These are phyloP conservation scores for Chrysosporium keratinophilum DNA, from an alignment of 2,329 filamentous ascomycete species.

Conservation along the genomic window DNA sequence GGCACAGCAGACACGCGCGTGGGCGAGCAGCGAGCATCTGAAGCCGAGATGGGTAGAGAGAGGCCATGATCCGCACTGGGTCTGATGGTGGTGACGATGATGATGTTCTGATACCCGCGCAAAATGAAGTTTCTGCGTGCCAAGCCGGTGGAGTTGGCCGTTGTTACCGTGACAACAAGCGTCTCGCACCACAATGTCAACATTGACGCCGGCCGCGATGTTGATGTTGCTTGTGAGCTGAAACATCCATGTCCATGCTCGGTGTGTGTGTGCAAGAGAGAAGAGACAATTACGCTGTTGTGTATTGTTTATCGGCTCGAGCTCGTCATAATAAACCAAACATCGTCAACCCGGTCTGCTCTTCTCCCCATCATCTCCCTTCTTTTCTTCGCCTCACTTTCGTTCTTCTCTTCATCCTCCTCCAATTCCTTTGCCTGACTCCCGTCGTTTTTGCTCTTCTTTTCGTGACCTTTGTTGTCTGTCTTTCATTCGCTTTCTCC, in stretches of 20 bases:
- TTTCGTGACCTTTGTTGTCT: constrained; percentile 7
- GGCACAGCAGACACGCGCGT: constrained; percentile 27
- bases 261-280: too few species aligned
- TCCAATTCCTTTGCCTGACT: constrained; percentile 14
- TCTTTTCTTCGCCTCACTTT: constrained; percentile 13
- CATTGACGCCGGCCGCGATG: too few species aligned
- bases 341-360: neutral
- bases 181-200: too few species aligned
- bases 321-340: neutral
- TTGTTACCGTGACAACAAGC: too few species aligned
- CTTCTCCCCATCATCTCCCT: constrained; percentile 18
- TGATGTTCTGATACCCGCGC: neutral
- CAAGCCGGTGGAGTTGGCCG: too few species aligned
- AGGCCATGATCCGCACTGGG: neutral
- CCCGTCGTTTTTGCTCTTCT: constrained; percentile 18
- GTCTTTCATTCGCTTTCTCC: constrained; percentile 9
- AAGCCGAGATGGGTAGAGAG: neutral
- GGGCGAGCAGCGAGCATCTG: neutral
- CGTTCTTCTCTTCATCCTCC: constrained; percentile 12
- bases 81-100: neutral
- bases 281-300: too few species aligned
- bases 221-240: too few species aligned
- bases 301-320: too few species aligned
- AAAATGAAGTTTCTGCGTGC: neutral
- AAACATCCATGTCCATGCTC: too few species aligned